Evolutionary conservation across 148 eudicot genomes (phyloP), one percentile per base, ranked within the genome.

Genomic region (Polygonum maritimum): DNA sequence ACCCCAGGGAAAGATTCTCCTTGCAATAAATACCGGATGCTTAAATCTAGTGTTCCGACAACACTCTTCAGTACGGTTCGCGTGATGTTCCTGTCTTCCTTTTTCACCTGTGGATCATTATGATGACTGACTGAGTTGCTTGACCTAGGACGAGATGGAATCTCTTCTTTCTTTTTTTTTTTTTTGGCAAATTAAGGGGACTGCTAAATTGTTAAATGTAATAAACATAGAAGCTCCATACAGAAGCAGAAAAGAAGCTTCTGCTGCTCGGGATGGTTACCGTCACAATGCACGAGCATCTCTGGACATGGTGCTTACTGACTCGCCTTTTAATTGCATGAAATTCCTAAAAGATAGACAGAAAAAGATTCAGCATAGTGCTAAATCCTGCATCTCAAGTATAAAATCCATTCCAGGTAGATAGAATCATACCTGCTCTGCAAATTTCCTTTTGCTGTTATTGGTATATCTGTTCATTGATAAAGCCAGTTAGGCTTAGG

Each of bases 1-100:
- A 94, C 97, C 98, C 93, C 90, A 5, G 97, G 95, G 78, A 85
- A 94, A 65, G 94, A 82, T 79, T 90, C 89, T 48, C 90, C 91
- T 21, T 84, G 88, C 80, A 85, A 77, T 82, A 94, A 79, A 82
- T 78, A 62, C 14, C 85, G 78, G 36, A 87, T 90, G 84, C 86
- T 87, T 82, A 94, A 79, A 84, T 91, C 97, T 73, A 91, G 79
- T 9, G 98, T 94, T 76, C 93, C 98, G n/a, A 90, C 92, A 2
- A 94, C 84, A 78, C 86, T 89, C 88, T 91, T 87, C 33, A 87
- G 75, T 22, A 86, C 79, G 4, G 83, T 85, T 75, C 78, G 81
- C 69, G 81, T 82, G 18, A 81, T 82, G 74, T 80, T 82, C 73
- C 73, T 74, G 13, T 82, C 88, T 86, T 86, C 90, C 74, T 87